phyloP scores from a whole-genome alignment of 2,329 filamentous ascomycete species.

The Trichophyton mentagrophytes region DNA sequence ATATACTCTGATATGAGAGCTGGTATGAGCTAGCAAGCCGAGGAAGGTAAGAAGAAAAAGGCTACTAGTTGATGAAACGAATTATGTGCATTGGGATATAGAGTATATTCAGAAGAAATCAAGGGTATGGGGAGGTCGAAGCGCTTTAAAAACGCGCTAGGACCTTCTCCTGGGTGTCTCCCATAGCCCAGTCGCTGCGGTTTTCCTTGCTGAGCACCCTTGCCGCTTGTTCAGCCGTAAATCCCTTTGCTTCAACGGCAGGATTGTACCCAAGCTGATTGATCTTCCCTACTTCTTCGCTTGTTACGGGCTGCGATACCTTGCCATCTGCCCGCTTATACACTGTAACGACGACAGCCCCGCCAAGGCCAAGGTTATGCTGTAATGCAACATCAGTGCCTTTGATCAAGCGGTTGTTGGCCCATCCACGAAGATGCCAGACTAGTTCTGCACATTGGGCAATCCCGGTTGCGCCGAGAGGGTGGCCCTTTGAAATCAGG shows the following conservation, averaged over 20 bases:
- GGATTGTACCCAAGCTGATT: conserved; percentile 81
- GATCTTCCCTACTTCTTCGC: conserved; percentile 50
- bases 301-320: conserved; percentile 47
- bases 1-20: too few relatives aligned
- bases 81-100: too few relatives aligned
- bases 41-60: too few relatives aligned
- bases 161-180: conserved; percentile 63
- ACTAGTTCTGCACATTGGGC: conserved; percentile 91
- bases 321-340: conserved; percentile 73
- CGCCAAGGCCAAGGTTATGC: conserved; percentile 86
- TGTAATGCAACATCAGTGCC: conserved; percentile 64
- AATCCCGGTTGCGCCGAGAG: conserved; percentile 83
- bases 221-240: conserved; percentile 63
- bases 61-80: too few relatives aligned
- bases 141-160: conserved; percentile 46
- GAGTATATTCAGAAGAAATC: neutral
- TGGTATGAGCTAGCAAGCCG: too few relatives aligned
- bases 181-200: conserved; percentile 61
- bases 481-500: conserved; percentile 91
- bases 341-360: conserved; percentile 79
- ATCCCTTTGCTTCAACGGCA: conserved; percentile 76
- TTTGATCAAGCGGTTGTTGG: conserved; percentile 67
- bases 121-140: neutral
- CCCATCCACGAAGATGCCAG: conserved; percentile 93
- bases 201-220: conserved; percentile 57